Conservation (phyloP, 2,329 filamentous ascomycete species). For the Berkeleyomyces basicola region DNA sequence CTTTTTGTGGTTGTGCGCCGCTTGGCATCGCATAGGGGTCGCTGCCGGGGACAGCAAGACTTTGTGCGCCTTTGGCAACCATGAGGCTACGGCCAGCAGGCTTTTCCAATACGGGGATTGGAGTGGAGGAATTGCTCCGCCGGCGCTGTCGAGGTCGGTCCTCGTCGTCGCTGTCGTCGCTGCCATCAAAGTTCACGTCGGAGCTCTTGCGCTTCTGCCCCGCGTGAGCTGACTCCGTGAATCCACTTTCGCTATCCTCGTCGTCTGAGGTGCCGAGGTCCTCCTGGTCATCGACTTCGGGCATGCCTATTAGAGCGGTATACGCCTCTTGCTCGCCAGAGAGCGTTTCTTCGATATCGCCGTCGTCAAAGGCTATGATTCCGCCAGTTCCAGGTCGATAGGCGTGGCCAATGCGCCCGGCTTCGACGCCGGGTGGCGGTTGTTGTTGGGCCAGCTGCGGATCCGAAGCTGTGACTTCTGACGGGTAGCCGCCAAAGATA, state of each 20-base stretch:
- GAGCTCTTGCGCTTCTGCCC: slow-evolving; percentile 65
- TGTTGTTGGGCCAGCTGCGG: slow-evolving; percentile 25
- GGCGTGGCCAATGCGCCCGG: slow-evolving; percentile 51
- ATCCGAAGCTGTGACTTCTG: slow-evolving; percentile 21
- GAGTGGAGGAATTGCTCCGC: slow-evolving; percentile 68
- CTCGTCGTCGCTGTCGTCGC: slow-evolving; percentile 43
- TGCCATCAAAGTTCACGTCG: slow-evolving; percentile 52
- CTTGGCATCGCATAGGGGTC: slow-evolving; percentile 37
- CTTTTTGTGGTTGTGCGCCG: slow-evolving; percentile 34
- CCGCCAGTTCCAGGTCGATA: slow-evolving; percentile 73
- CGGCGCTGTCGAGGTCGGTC: slow-evolving; percentile 64
- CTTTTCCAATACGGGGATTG: slow-evolving; percentile 38
- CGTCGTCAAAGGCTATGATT: slow-evolving; percentile 88
- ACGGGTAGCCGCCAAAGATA: slow-evolving; percentile 62
- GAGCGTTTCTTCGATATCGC: slow-evolving; percentile 79
- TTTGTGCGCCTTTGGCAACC: slow-evolving; percentile 32
- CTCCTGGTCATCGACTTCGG: slow-evolving; percentile 66
- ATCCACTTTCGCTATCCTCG: slow-evolving; percentile 32
- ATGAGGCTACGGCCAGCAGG: slow-evolving; percentile 44
- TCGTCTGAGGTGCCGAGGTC: slow-evolving; percentile 42
- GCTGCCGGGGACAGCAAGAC: slow-evolving; percentile 27
- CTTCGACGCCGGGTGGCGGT: slow-evolving; percentile 48
- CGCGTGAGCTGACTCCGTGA: slow-evolving; percentile 24
- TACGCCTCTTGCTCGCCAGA: slow-evolving; percentile 63
- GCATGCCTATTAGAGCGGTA: slow-evolving; percentile 75